Base-by-base conservation (phyloP, 768 basidiomycete genomes). In the Rhizopogon sp. region DNA sequence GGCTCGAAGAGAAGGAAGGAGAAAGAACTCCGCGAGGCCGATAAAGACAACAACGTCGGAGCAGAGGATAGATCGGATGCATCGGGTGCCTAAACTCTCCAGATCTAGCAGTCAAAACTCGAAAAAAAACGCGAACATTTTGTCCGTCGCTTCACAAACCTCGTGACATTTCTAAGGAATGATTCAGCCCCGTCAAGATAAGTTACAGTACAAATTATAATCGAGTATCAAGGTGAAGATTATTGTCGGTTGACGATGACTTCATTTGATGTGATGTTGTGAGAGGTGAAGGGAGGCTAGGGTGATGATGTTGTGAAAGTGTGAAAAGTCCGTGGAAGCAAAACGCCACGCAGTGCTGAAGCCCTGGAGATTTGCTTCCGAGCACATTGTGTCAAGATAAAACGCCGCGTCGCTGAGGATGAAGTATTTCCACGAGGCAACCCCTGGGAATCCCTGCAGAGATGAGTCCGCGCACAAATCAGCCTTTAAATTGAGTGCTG, bases 1-100 rank as follows among this genome's bases (percentile, higher is more conserved):
- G 87, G 79, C 10, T 88, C 87, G 39, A 88, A 88, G 69, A 74
- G 86, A 45, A 77, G 87, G 58, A 81, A 81, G 70, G 74, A 64
- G 43, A 79, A 77, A 55, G 62, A 56, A 6, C 16, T 49, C 9
- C 47, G 47, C 16, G 37, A 25, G 20, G 33, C 47, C 37, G 14
- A 37, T 49, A 35, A 33, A 49, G 17, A 37, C 20, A 14, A 20
- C 33, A 20, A 13, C 14, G 33, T 16, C 11, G 20, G 20, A n/a
- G 35, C 10, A 16, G 8, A 16, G 13, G 47, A 49, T 25, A 37
- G 2, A 49, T 47, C 5, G 20, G 17, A 14, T 35, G 20, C 31
- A 9, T 35, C 35, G 33, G 17, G 17, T 3, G 3, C n/a, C 7
- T 17, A 17, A n/a, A 33, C 17, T 20, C 6, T 22, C 35, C 31